Base-by-base conservation (phyloP, 169 alveolate genomes). In the Babesia sp. region DNA sequence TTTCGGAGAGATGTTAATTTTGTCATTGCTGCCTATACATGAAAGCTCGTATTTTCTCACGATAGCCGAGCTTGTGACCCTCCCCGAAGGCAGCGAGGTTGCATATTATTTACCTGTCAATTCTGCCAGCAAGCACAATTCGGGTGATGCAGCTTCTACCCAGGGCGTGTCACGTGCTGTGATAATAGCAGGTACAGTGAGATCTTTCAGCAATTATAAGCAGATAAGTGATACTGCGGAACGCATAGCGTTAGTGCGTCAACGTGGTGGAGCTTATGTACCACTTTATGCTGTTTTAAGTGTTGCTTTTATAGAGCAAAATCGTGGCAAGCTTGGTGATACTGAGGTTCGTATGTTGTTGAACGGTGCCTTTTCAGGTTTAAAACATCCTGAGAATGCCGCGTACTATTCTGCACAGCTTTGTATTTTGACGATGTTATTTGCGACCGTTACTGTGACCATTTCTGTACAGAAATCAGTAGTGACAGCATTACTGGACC, bases 11-110 rank as follows among this genome's bases (percentile, higher is more conserved):
- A 50, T 58, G 36, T 31, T 73, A 36, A 39, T 81, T 18, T 46
- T 59, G 48, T 9, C 66, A 12, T 37, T 60, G 8, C 39, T 81
- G 14, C 89, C 76, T 12, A 68, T 57, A 24, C 79, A 81, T 75
- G 69, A 71, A 14, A 59, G 74, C 50, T 45, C 51, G 0, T 72
- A 71, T 46, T 81, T 29, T 55, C 41, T 26, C 44, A 66, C 71
- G 55, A 36, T 58, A 24, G 41, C 54, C 18, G 54, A 51, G 11
- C 48, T 71, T 26, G 0, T 73, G 0, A 39, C 55, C 2, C 22
- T 81, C 9, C 61, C 61, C n/a, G 61, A 51, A 29, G 74, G 74
- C 37, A 64, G 74, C 26, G 74, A 64, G 16, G 28, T 64, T 2
- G 4, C 42, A 50, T 50, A 64, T 36, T 64, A 64, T 36, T 18